These are phyloP conservation scores for Tetraselmis striata DNA, from an alignment of 139 green algal species.

Conservation along the genomic window DNA sequence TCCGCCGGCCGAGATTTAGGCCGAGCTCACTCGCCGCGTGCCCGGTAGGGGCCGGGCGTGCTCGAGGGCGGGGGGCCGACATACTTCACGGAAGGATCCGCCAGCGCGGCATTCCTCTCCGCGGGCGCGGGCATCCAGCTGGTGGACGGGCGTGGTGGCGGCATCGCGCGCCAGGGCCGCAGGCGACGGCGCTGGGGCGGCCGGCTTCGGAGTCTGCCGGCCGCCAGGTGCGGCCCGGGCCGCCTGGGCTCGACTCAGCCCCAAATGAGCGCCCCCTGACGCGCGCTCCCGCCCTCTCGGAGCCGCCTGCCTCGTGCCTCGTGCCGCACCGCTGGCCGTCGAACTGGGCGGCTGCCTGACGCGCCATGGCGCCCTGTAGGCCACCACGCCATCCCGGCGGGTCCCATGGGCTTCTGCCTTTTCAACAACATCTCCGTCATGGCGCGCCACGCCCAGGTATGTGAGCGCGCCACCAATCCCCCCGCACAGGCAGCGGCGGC, in stretches of 20 bases:
- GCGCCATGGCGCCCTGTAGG: too few species aligned
- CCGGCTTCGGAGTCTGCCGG: conserved; percentile 68
- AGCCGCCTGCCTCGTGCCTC: too few species aligned
- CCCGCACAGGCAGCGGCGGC: too few species aligned
- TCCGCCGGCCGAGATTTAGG: too few species aligned
- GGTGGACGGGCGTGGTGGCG: conserved; percentile 16
- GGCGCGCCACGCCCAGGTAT: conserved; percentile 44
- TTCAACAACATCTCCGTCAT: conserved; percentile 70
- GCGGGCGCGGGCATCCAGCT: conserved; percentile 17
- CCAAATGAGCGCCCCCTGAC: too few species aligned
- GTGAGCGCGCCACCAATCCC: too few species aligned
- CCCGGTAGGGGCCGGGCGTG: neutral
- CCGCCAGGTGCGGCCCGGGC: conserved; percentile 70
- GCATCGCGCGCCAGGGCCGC: neutral
- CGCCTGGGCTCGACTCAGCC: too few species aligned
- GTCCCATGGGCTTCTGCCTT: conserved; percentile 87
- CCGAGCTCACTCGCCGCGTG: too few species aligned
- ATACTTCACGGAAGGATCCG: conserved; percentile 12
- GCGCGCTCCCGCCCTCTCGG: too few species aligned
- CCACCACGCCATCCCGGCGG: conserved; percentile 64
- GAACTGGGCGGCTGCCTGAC: too few species aligned
- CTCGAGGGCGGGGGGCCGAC: conserved; percentile 14
- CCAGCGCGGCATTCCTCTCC: conserved; percentile 7
- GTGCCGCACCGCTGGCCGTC: too few species aligned
- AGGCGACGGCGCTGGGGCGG: neutral